Conservation (phyloP, 2,329 filamentous ascomycete species). For the Ascochyta clinopodiicola region DNA sequence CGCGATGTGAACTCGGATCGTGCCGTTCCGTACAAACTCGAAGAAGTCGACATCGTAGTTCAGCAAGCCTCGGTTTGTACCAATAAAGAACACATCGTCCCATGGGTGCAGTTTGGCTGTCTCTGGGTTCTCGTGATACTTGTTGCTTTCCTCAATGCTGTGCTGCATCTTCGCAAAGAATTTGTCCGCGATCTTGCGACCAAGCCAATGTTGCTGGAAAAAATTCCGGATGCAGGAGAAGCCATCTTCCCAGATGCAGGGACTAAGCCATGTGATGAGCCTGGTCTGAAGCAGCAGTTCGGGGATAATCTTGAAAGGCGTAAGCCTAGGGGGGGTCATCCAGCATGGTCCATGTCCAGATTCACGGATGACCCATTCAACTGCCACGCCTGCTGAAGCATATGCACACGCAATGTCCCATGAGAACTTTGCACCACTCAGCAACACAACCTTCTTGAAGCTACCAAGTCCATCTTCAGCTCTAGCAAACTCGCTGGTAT, state of each 20-base stretch:
- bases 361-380: conserved; percentile 64
- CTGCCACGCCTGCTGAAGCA: conserved; percentile 57
- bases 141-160: conserved; percentile 34
- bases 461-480: conserved; percentile 45
- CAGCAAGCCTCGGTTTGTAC: conserved; percentile 62
- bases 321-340: conserved; percentile 67
- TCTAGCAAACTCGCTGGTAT: conserved; percentile 61
- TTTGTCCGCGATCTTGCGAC: conserved; percentile 60
- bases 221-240: conserved; percentile 62
- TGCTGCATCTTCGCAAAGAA: conserved; percentile 50
- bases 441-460: conserved; percentile 54
- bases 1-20: conserved; percentile 61
- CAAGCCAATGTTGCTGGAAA: conserved; percentile 63
- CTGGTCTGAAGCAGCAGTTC: conserved; percentile 71
- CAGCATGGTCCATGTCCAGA: conserved; percentile 65
- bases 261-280: conserved; percentile 74
- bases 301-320: conserved; percentile 69
- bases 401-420: conserved; percentile 68
- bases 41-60: conserved; percentile 66
- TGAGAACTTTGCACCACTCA: conserved; percentile 69
- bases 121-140: conserved; percentile 53
- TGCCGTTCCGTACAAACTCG: conserved; percentile 60
- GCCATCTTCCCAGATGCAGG: conserved; percentile 75
- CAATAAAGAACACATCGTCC: conserved; percentile 59
- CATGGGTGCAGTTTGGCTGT: conserved; percentile 52